Base-by-base conservation (phyloP, 495 filamentous ascomycete genomes). In the Apiosordaria backusii region DNA sequence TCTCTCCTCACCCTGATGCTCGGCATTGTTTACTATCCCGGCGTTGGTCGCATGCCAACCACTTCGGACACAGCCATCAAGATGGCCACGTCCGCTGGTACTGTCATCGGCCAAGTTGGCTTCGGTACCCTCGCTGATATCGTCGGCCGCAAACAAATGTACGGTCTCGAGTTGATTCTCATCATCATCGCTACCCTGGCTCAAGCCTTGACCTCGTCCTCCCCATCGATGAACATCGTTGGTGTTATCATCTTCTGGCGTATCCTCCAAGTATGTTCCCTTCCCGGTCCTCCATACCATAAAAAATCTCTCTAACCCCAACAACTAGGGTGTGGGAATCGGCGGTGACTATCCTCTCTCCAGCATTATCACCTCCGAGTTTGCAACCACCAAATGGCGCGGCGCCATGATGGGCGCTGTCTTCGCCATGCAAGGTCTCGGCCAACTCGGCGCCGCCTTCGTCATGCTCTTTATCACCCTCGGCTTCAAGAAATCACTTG, bases 241-340 rank as follows among this genome's bases (percentile, higher is more conserved):
- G 92, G 92, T 62, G 67, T 93, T 63, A 83, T 96, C 55, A 86
- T 93, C 74, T 97, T 96, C 83, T 97, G 92, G 92, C 88, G 92
- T 76, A 86, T 96, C 0, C 72, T 96, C 7, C 92, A 94, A 88
- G 84, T 85, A 19, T 77, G 85, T 62, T 16, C 50, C 50, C 50
- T 4, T 55, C 52, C 52, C 40, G n/a, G n/a, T n/a, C 35, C 15
- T 19, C 50, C 7, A 3, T 24, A 10, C 2, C 21, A 3, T 15
- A 45, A 50, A 24, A 13, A 29, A 19, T 25, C 26, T 4, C 24
- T 24, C 62, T 45, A 24, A 61, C 59, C 35, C 19, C 1, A 26
- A 23, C 40, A 57, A 13, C n/a, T 55, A 72, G 74, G 89, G 90
- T 45, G 81, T 92, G 26, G 91, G 92, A 54, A 93, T 94, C 59